These are phyloP conservation scores for Basipetospora chlamydospora DNA, from an alignment of 2,329 filamentous ascomycete genomes.

Conservation along the genomic window DNA sequence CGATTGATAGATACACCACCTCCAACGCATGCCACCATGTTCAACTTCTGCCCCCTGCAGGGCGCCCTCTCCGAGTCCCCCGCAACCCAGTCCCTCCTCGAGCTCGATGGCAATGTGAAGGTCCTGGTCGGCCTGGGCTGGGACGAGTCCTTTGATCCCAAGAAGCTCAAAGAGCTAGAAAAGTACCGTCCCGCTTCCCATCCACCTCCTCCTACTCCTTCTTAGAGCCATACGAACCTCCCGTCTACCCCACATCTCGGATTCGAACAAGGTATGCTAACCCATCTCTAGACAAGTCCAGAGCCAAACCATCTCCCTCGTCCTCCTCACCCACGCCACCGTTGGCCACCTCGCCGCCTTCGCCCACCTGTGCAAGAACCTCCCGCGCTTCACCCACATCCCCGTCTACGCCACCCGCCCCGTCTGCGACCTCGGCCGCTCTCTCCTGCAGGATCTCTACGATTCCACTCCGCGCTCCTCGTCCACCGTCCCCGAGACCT, in stretches of 20 bases:
- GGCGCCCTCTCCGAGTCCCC: conserved; percentile 78
- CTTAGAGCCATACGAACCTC: background rate
- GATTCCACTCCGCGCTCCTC: conserved; percentile 77
- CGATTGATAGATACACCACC: no score
- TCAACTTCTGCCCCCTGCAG: conserved; percentile 85
- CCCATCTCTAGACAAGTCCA: conserved; percentile 68
- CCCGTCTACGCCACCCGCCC: conserved; percentile 90
- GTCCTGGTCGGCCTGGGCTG: conserved; percentile 89
- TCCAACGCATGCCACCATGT: conserved; percentile 52
- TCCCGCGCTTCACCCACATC: conserved; percentile 80
- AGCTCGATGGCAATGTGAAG: conserved; percentile 94
- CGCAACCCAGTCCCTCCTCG: conserved; percentile 87
- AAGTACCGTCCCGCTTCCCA: conserved; percentile 39
- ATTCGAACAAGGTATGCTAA: no score
- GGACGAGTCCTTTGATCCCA: conserved; percentile 80
- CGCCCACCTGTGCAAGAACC: conserved; percentile 92
- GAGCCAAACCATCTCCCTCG: conserved; percentile 60
- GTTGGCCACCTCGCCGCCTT: conserved; percentile 83
- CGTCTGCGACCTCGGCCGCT: conserved; percentile 84
- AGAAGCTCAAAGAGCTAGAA: conserved; percentile 75
- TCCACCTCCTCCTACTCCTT: conserved; percentile 6
- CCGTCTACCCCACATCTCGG: no score
- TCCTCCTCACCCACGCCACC: conserved; percentile 90
- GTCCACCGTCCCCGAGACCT: conserved; percentile 60
- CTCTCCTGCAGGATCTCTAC: conserved; percentile 83